Evolutionary conservation across 176 grass and related monocot species (phyloP).

Genomic region (Eleusine indica): DNA sequence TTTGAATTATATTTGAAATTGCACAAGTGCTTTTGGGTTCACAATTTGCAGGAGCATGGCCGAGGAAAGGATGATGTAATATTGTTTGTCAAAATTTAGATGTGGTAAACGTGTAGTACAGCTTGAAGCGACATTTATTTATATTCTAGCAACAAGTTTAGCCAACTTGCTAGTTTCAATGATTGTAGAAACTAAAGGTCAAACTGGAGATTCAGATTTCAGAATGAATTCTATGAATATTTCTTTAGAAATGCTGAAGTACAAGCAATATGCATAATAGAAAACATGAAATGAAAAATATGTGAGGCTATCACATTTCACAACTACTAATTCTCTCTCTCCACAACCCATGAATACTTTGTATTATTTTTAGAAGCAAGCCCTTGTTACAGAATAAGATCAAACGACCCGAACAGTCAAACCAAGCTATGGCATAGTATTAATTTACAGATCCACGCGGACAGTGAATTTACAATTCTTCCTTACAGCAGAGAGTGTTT

Average conservation of each 20-base stretch:
- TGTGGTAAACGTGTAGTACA: too few species aligned
- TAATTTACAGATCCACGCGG: neutral
- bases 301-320: neutral
- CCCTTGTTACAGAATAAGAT: neutral
- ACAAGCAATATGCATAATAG: neutral
- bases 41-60: too few species aligned
- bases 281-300: neutral
- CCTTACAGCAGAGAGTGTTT: neutral
- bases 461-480: neutral
- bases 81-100: too few species aligned
- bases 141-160: too few species aligned
- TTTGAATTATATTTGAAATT: too few species aligned
- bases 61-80: too few species aligned
- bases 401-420: conserved; percentile 4
- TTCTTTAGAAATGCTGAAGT: neutral
- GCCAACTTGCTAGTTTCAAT: neutral
- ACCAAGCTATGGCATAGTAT: neutral
- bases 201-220: too few species aligned
- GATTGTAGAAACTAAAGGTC: neutral
- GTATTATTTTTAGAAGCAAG: conserved; percentile 14
- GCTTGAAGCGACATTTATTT: too few species aligned
- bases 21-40: too few species aligned
- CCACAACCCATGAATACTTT: neutral
- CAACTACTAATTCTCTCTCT: neutral
- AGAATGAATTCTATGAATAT: neutral